Percentiles rank a stretch among this genome's conserved stretches.
These are phyloP conservation scores for Aspergillus tamarii DNA, from an alignment of 2,329 filamentous ascomycete genomes.

Conservation along the genomic window DNA sequence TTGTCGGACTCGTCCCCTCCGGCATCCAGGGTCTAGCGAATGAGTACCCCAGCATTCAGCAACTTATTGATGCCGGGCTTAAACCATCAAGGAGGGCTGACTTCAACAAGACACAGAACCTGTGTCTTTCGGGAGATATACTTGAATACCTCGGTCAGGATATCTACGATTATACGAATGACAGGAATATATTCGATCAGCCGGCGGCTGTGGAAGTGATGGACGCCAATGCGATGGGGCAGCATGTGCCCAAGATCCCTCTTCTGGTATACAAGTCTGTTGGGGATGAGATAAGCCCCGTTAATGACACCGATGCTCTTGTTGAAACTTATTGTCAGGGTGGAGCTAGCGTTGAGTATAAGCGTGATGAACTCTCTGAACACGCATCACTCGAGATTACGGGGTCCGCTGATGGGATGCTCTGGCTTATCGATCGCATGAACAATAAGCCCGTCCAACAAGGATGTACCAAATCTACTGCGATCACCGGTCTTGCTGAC, in stretches of 20 bases:
- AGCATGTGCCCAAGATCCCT: conserved; percentile 51
- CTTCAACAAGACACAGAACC: conserved; percentile 24
- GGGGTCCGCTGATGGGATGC: conserved; percentile 36
- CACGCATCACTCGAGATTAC: conserved; percentile 43
- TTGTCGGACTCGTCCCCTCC: conserved; percentile 41
- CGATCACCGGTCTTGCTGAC: conserved; percentile 19
- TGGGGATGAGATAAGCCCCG: conserved; percentile 49
- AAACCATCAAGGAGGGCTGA: conserved; percentile 20
- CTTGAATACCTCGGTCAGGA: conserved; percentile 24
- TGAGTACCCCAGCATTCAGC: conserved; percentile 28
- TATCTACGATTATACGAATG: conserved; percentile 25
- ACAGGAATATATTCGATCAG: conserved; percentile 22
- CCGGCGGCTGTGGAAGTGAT: conserved; percentile 18
- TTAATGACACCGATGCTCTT: conserved; percentile 50
- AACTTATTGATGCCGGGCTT: conserved; percentile 21
- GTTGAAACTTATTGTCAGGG: conserved; percentile 46
- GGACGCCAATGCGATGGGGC: conserved; percentile 36
- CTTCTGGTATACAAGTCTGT: conserved; percentile 57
- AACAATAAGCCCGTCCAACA: conserved; percentile 13
- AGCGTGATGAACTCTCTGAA: conserved; percentile 49
- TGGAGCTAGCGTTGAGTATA: conserved; percentile 49
- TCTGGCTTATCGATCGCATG: conserved; percentile 33
- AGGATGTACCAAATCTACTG: conserved; percentile 20
- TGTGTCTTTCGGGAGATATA: conserved; percentile 27
- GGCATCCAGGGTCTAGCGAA: conserved; percentile 32